Base-by-base conservation (phyloP, 1,284 basidiomycete genomes). In the Irpex sp. region DNA sequence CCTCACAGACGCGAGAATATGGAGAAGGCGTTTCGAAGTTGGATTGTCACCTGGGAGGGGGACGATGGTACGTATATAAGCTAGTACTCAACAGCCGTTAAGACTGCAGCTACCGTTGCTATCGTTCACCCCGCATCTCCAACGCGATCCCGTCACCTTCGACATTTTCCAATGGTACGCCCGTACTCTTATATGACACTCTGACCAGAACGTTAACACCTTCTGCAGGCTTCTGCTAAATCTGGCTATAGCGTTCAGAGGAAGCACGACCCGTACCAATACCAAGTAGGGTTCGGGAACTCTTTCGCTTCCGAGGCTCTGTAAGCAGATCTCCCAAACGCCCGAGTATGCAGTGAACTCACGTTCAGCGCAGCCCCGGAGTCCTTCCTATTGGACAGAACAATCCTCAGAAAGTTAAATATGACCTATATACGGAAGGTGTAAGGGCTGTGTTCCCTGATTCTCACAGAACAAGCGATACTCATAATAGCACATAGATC, bases 391-490 rank as follows among this genome's bases (percentile, higher is more conserved):
- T 78, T 35, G 83, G 75, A 0, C 86, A 87, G 72, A 87, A 89
- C 69, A 82, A 74, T 61, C 87, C 88, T 0, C 87, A 89, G 73
- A 83, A 83, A 68, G 77, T 75, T 71, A 83, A 84, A 66, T 86
- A 86, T 69, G 85, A 82, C 59, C 75, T 89, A 8, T 89, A 89
- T 67, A 79, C 81, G 2, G 87, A 89, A 71, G 77, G 77, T 62
- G 84, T 86, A 63, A 26, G 26, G 26, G 26, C 26, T 26, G 26
- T 26, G 26, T 26, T 26, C 26, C 26, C 26, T 26, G 26, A 26
- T 26, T 26, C 26, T 26, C 3, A 26, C 3, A 26, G 26, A 26
- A 3, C 35, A 58, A 15, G 26, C n/a, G 4, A 3, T 55, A n/a
- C 47, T 31, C 31, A 57, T 43, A 5, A 55, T 65, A 54, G 66